phyloP scores from a whole-genome alignment of 2,329 filamentous ascomycete genomes.

The Xylaria sp. region DNA sequence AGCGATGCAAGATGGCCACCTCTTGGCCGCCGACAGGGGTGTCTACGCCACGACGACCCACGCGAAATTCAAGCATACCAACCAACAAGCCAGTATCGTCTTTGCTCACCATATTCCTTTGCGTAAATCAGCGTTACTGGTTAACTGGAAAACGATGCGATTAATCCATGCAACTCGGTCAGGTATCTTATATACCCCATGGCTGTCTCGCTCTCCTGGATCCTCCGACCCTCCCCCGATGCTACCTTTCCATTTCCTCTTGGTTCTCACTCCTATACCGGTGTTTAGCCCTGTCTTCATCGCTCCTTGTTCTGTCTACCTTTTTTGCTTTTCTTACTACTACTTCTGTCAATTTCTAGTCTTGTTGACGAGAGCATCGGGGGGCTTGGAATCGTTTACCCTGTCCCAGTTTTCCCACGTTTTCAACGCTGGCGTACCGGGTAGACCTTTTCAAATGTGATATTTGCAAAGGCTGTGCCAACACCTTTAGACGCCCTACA shows the following conservation, averaged over 20 bases:
- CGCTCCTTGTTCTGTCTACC: slow-evolving; percentile 14
- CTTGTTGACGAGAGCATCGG: slow-evolving; percentile 1
- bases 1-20: slow-evolving; percentile 35
- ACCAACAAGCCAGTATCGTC: slow-evolving; percentile 42
- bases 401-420: slow-evolving; percentile 1
- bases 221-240: slow-evolving; percentile 44
- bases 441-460: slow-evolving; percentile 31
- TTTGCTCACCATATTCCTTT: slow-evolving; percentile 39
- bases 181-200: slow-evolving; percentile 48
- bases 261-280: slow-evolving; percentile 30
- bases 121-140: slow-evolving; percentile 44
- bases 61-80: slow-evolving; percentile 41
- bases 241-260: slow-evolving; percentile 37
- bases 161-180: slow-evolving; percentile 43
- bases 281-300: slow-evolving; percentile 33
- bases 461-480: slow-evolving; percentile 40
- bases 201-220: slow-evolving; percentile 39
- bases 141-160: slow-evolving; percentile 41
- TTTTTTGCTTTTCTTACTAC: slow-evolving; percentile 1
- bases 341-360: slow-evolving; percentile 1
- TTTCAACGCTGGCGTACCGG: slow-evolving; percentile 14
- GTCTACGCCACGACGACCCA: slow-evolving; percentile 49
- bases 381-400: background rate
- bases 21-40: slow-evolving; percentile 46
- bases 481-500: slow-evolving; percentile 37